Conservation (phyloP, 768 basidiomycete genomes). For the Cantharellus cinnabarinus region DNA sequence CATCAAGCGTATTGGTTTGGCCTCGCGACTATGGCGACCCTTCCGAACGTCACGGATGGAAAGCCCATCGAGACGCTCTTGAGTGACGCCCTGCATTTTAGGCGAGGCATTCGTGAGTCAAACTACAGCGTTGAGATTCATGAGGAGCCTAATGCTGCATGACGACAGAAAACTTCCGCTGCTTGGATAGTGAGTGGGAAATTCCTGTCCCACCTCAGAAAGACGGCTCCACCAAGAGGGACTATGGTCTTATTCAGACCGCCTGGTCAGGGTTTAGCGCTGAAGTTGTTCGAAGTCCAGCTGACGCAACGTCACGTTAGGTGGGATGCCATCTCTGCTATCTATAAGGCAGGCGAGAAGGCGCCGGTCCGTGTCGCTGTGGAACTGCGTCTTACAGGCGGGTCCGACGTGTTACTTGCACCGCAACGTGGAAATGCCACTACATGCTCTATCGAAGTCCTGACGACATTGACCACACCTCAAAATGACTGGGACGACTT, state of each 20-base stretch:
- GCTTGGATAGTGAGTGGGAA: not conserved
- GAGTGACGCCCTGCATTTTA: slow-evolving; percentile 7
- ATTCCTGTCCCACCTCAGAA: not conserved
- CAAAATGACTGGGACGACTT: not conserved
- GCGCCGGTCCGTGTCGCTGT: slow-evolving; percentile 13
- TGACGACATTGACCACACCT: not conserved
- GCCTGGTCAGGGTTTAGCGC: not conserved
- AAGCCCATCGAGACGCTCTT: slow-evolving; percentile 1
- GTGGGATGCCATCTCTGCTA: slow-evolving; percentile 7
- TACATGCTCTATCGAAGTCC: not conserved
- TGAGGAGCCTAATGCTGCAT: not conserved
- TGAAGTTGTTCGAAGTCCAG: slow-evolving; percentile 13
- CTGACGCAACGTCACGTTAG: not conserved
- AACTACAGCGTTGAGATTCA: not conserved
- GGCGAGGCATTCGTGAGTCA: slow-evolving; percentile 6
- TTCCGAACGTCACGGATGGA: slow-evolving; percentile 3
- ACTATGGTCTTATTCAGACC: not conserved
- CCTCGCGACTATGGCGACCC: slow-evolving; percentile 4
- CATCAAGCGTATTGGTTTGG: slow-evolving; percentile 5
- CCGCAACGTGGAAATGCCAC: slow-evolving; percentile 9
- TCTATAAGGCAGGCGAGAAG: slow-evolving; percentile 5
- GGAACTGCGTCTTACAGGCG: slow-evolving; percentile 15
- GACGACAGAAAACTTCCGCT: not conserved
- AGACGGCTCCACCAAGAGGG: not conserved
- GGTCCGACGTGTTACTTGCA: slow-evolving; percentile 12